Evolutionary conservation across 805 yeast species (phyloP), one percentile per base, ranked within the genome.

Genomic region (Blastobotrys attinorum): DNA sequence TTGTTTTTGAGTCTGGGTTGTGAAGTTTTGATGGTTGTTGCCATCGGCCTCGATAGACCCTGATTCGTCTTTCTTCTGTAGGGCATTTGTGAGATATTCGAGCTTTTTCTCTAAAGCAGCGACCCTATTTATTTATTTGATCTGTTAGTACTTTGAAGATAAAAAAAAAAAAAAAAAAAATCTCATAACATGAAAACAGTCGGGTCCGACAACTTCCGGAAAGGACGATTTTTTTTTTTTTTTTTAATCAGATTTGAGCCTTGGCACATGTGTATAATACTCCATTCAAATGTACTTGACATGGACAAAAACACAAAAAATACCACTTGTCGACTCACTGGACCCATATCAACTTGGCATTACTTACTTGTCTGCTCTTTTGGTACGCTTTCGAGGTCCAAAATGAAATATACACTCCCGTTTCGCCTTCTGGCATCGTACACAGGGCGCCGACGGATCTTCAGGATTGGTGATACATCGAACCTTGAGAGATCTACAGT

Each of bases 401-500:
- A 76, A 56, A 51, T 84, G 87, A 43, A 82, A 77, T 47, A 77
- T 79, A 63, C 97, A 88, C 27, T 61, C 61, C 49, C 78, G 70
- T 33, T 73, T 71, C 22, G 81, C 70, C 58, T 78, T 83, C 20
- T 74, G 49, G 57, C 97, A 88, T 34, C 96, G 70, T 10, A 73
- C 64, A 62, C 97, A 88, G 0, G 89, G 77, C 2, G 82, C 79
- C 2, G 69, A 60, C 7, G 79, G 79, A 46, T 80, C 74, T 23
- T 67, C 55, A 0, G 66, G 64, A 56, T 80, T 80, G 1, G 81
- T 68, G 5, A 82, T 77, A 62, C 97, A 88, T 53, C 82, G 78
- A 27, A 88, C 96, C 57, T 88, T 88, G 40, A 86, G 70, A 0
- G 83, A 60, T 55, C 90, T 95, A 58, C 97, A 88, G 40, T 61